These are phyloP conservation scores for Annulohypoxylon bovei DNA, from an alignment of 495 filamentous ascomycete species.

Conservation along the genomic window DNA sequence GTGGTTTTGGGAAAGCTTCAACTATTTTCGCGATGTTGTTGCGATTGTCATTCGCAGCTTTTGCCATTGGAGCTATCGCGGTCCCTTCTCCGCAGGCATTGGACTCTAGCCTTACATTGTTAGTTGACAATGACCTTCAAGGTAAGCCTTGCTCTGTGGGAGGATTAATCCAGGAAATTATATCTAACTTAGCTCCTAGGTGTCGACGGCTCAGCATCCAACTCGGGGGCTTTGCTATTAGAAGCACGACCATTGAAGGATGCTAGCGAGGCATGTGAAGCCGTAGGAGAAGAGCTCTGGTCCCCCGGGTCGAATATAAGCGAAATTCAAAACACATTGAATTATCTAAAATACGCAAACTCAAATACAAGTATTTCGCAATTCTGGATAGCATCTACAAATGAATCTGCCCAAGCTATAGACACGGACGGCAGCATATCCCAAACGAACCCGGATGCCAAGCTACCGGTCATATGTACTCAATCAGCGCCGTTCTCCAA, in stretches of 20 bases:
- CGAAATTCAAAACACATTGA: conserved; percentile 51
- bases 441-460: conserved; percentile 3
- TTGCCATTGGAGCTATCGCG: conserved; percentile 35
- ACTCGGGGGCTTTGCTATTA: conserved; percentile 55
- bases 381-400: conserved; percentile 52
- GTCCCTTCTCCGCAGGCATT: conserved; percentile 48
- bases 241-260: conserved; percentile 39
- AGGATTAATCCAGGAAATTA: not conserved
- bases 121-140: conserved; percentile 55
- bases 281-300: conserved; percentile 58
- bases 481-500: conserved; percentile 59
- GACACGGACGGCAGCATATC: conserved; percentile 40
- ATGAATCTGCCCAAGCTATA: conserved; percentile 35
- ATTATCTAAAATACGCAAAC: conserved; percentile 52
- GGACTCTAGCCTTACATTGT: conserved; percentile 51
- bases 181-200: conserved; percentile 43
- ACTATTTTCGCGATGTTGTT: conserved; percentile 14
- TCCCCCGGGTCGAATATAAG: conserved; percentile 46
- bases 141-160: conserved; percentile 36
- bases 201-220: conserved; percentile 46
- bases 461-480: conserved; percentile 54
- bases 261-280: conserved; percentile 47
- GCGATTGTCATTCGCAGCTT: conserved; percentile 10
- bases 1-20: not conserved
- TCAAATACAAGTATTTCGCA: conserved; percentile 30